Percentiles rank a stretch among this genome's conserved stretches.
These are phyloP conservation scores for Sequoiadendron giganteum DNA, from an alignment of 75 land plant species.

Conservation along the genomic window DNA sequence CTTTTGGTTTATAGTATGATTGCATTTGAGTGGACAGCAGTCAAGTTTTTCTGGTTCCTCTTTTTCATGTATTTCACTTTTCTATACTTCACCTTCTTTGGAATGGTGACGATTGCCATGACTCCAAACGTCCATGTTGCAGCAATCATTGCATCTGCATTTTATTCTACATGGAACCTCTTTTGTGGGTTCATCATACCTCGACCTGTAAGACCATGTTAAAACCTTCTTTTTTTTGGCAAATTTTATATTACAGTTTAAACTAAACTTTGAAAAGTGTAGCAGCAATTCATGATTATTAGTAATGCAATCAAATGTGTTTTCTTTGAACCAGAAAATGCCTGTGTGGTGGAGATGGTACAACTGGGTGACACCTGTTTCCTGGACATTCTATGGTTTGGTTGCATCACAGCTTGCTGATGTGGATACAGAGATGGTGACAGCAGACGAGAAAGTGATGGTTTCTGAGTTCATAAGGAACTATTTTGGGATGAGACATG, in stretches of 20 bases:
- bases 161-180: no score
- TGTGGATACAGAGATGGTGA: slow-evolving; percentile 9
- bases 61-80: slow-evolving; percentile 68
- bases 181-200: slow-evolving; percentile 47
- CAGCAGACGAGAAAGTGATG: not conserved
- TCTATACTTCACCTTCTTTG: slow-evolving; percentile 82
- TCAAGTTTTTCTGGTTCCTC: no score
- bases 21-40: no score
- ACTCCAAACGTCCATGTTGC: slow-evolving; percentile 82
- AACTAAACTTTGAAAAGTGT: not conserved
- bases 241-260: not conserved
- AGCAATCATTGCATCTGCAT: no score
- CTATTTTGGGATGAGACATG: no score
- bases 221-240: not conserved
- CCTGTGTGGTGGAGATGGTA: slow-evolving; percentile 40
- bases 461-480: slow-evolving; percentile 18
- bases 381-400: slow-evolving; percentile 30
- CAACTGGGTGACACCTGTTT: slow-evolving; percentile 27
- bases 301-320: slow-evolving; percentile 7
- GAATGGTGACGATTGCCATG: slow-evolving; percentile 87
- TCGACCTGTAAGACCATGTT: slow-evolving; percentile 29
- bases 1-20: no score
- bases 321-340: slow-evolving; percentile 11
- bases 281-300: not conserved
- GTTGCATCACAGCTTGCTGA: no score